Percentiles rank a stretch among this genome's conserved stretches.
phyloP scores from a whole-genome alignment of 192 early-diverging fungal species.

The Coemansia sp. region DNA sequence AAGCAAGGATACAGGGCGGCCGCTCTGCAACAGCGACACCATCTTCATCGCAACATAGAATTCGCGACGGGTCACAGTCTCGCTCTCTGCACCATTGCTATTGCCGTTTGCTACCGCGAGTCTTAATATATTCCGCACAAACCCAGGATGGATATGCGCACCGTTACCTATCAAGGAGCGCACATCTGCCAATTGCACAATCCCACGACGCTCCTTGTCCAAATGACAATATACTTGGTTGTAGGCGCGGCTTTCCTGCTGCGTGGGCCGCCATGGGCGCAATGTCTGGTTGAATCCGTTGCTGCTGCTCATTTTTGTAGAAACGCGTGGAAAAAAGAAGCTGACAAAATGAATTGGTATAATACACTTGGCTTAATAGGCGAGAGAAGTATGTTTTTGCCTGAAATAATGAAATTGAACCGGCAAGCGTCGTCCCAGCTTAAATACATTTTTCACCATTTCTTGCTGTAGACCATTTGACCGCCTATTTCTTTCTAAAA shows the following conservation, averaged over 20 bases:
- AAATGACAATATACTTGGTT: slow-evolving; percentile 28
- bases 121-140: slow-evolving; percentile 13
- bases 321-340: background rate
- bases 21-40: slow-evolving; percentile 30
- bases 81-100: background rate
- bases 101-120: slow-evolving; percentile 9
- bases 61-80: slow-evolving; percentile 19
- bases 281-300: background rate
- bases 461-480: background rate
- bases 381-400: too few species aligned
- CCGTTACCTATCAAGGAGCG: slow-evolving; percentile 8
- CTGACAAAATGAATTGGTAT: background rate
- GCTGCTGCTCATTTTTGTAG: background rate
- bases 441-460: background rate
- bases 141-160: slow-evolving; percentile 12
- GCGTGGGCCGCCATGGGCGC: slow-evolving; percentile 40
- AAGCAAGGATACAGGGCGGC: slow-evolving; percentile 10
- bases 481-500: background rate
- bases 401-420: background rate
- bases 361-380: background rate
- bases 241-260: slow-evolving; percentile 30
- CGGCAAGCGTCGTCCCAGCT: background rate
- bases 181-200: slow-evolving; percentile 2
- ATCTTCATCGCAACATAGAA: slow-evolving; percentile 37
- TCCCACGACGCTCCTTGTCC: slow-evolving; percentile 10